Evolutionary conservation across 1,284 basidiomycete genomes (phyloP).

Genomic region (Spongispora temasekensis): DNA sequence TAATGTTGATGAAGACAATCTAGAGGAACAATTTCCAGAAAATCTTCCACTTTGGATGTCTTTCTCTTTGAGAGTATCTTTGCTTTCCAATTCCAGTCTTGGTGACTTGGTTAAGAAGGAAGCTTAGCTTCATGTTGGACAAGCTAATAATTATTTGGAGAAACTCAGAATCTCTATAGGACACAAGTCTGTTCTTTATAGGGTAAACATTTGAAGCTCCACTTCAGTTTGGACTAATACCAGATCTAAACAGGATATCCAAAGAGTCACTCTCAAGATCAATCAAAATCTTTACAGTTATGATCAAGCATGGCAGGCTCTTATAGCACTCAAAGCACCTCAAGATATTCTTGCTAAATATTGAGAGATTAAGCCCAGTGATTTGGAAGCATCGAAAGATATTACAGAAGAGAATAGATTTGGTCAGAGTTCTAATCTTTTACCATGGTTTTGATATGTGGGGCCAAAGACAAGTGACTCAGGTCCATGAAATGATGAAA

Average conservation of each 20-base stretch:
- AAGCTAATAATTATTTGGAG: neutral
- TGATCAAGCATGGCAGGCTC: neutral
- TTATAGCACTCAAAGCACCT: neutral
- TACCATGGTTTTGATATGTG: neutral
- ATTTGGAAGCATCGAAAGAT: neutral
- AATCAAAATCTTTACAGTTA: conserved; percentile 10
- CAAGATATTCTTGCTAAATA: conserved; percentile 3
- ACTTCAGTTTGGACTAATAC: conserved; percentile 7
- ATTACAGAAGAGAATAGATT: neutral
- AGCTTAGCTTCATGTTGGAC: neutral
- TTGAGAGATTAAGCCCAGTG: neutral
- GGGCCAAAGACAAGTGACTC: neutral
- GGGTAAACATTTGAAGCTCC: conserved; percentile 2
- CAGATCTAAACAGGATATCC: conserved; percentile 9
- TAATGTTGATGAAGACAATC: neutral
- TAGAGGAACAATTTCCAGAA: neutral
- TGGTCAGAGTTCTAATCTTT: neutral
- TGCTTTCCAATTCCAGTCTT: neutral
- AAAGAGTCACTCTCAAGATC: conserved; percentile 1
- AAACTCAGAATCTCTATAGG: conserved; percentile 8
- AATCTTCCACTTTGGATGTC: neutral
- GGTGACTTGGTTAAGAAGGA: neutral
- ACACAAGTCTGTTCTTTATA: conserved; percentile 12
- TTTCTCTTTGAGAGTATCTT: neutral
- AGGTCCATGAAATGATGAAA: neutral